These are phyloP conservation scores for Salix koriyanagi DNA, from an alignment of 345 rosid genomes.

Conservation along the genomic window DNA sequence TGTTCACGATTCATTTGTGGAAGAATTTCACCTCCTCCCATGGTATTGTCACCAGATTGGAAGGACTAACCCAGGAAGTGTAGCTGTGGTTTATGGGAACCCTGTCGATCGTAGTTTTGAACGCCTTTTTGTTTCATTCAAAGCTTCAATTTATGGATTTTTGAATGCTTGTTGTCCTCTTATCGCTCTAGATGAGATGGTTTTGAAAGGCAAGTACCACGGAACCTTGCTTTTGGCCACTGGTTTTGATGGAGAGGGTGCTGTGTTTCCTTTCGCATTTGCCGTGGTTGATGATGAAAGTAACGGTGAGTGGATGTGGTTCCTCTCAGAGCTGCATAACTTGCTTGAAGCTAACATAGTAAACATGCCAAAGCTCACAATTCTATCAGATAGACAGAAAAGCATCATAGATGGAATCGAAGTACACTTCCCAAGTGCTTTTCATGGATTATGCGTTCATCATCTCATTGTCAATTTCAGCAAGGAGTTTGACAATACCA, in stretches of 20 bases:
- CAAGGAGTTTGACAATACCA: constrained; percentile 7
- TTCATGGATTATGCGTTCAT: constrained; percentile 21
- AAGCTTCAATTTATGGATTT: constrained; percentile 27
- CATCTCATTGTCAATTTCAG: constrained; percentile 22
- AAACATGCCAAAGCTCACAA: constrained; percentile 27
- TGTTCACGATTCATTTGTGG: constrained; percentile 17
- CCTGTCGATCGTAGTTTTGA: constrained; percentile 14
- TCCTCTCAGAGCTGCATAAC: constrained; percentile 18
- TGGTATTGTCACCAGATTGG: constrained; percentile 21
- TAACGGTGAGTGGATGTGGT: constrained; percentile 23
- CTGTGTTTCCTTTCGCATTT: constrained; percentile 22
- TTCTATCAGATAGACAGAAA: constrained; percentile 22
- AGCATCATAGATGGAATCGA: constrained; percentile 15
- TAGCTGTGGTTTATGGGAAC: constrained; percentile 20
- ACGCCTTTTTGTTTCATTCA: constrained; percentile 21
- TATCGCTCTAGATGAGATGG: constrained; percentile 12
- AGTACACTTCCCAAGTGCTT: constrained; percentile 19
- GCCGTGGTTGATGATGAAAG: constrained; percentile 21
- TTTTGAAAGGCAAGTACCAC: constrained; percentile 36
- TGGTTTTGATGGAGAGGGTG: constrained; percentile 29
- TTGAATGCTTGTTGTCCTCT: constrained; percentile 22
- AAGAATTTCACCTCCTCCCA: constrained; percentile 18
- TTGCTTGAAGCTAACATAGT: constrained; percentile 21
- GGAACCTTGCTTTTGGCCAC: constrained; percentile 23
- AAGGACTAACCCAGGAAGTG: constrained; percentile 24